Conservation (phyloP, 2,329 filamentous ascomycete species). For the Aspergillus sergii region DNA sequence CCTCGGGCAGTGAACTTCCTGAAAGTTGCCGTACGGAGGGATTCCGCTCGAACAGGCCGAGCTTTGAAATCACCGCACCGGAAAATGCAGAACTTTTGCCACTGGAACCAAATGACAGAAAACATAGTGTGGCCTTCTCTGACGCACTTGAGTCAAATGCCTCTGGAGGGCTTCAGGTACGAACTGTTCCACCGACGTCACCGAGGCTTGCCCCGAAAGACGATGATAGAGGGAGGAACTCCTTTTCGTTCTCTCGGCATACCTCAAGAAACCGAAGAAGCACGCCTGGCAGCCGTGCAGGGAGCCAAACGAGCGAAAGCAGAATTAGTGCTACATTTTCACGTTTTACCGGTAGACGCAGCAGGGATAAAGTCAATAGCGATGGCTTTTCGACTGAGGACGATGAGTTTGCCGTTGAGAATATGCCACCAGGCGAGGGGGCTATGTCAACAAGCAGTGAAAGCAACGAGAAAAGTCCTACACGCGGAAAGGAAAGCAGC, state of each 20-base stretch:
- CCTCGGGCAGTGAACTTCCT: slow-evolving; percentile 19
- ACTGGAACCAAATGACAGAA: slow-evolving; percentile 21
- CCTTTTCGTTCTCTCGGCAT: slow-evolving; percentile 32
- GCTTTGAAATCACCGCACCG: slow-evolving; percentile 40
- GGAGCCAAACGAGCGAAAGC: slow-evolving; percentile 40
- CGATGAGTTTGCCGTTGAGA: slow-evolving; percentile 28
- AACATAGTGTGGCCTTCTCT: slow-evolving; percentile 33
- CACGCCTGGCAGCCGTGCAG: slow-evolving; percentile 37
- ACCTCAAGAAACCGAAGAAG: slow-evolving; percentile 34
- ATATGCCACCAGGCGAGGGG: slow-evolving; percentile 24
- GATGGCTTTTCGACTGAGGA: slow-evolving; percentile 30
- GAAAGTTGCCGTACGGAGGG: slow-evolving; percentile 26
- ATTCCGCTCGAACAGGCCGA: slow-evolving; percentile 35
- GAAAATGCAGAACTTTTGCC: slow-evolving; percentile 25
- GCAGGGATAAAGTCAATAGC: slow-evolving; percentile 32
- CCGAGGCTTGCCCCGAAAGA: slow-evolving; percentile 27
- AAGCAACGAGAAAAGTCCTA: slow-evolving; percentile 27
- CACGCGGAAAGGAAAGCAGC: slow-evolving; percentile 25
- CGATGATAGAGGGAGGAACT: slow-evolving; percentile 25
- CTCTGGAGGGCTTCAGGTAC: slow-evolving; percentile 19
- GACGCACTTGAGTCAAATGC: slow-evolving; percentile 20
- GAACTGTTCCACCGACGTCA: slow-evolving; percentile 28
- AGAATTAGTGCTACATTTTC: slow-evolving; percentile 39
- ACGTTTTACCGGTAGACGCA: slow-evolving; percentile 36
- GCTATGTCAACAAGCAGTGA: slow-evolving; percentile 19